phyloP scores from a whole-genome alignment of 495 filamentous ascomycete species.

The Astrocystis sublimbata region DNA sequence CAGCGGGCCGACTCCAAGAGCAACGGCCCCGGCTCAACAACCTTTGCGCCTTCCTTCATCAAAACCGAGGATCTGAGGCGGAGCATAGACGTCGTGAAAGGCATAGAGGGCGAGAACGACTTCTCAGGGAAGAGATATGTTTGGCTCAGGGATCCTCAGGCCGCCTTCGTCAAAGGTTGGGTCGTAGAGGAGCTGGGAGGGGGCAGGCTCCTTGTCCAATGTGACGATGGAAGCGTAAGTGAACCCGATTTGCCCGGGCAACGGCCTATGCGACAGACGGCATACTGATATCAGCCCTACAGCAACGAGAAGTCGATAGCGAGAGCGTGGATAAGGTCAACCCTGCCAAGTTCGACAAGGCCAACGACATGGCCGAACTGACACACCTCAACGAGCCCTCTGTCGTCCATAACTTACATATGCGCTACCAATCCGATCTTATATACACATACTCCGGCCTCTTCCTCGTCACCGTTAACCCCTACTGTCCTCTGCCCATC shows the following conservation, averaged over 20 bases:
- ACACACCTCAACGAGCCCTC: slow-evolving; percentile 98
- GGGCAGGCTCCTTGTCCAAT: slow-evolving; percentile 76
- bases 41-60: slow-evolving; percentile 95
- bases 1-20: slow-evolving; percentile 64
- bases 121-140: slow-evolving; percentile 99
- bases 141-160: slow-evolving; percentile 84
- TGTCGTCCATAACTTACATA: slow-evolving; percentile 94
- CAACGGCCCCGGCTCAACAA: slow-evolving; percentile 59
- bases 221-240: slow-evolving; percentile 88
- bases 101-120: slow-evolving; percentile 92
- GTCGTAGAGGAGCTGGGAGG: slow-evolving; percentile 77
- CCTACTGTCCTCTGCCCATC: slow-evolving; percentile 91
- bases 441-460: slow-evolving; percentile 99
- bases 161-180: slow-evolving; percentile 89
- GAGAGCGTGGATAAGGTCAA: slow-evolving; percentile 98
- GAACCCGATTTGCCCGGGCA: neutral
- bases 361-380: slow-evolving; percentile 97
- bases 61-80: slow-evolving; percentile 74
- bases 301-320: slow-evolving; percentile 83
- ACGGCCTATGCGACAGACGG: neutral
- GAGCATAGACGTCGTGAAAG: slow-evolving; percentile 65
- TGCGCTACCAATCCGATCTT: slow-evolving; percentile 88
- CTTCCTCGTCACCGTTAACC: slow-evolving; percentile 96
- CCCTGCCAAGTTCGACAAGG: slow-evolving; percentile 98
- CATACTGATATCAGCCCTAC: slow-evolving; percentile 25